Evolutionary conservation across 495 filamentous ascomycete species (phyloP).

Genomic region (Pyrenula aspistea): DNA sequence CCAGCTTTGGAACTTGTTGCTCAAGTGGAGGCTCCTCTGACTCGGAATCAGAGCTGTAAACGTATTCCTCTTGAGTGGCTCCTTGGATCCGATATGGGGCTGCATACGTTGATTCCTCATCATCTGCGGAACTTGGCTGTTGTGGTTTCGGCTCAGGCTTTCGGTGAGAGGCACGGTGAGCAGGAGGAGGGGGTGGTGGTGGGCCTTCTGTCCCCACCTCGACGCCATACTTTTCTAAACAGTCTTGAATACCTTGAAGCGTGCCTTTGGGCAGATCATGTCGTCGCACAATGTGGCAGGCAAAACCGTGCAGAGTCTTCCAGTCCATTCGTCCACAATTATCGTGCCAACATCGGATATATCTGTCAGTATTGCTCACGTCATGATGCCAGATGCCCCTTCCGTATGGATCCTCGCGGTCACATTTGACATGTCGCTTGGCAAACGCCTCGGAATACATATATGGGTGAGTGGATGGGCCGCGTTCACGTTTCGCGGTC

Average conservation of each 20-base stretch:
- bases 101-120: background rate
- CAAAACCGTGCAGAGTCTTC: background rate
- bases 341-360: background rate
- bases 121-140: background rate
- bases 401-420: background rate
- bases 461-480: background rate
- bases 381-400: background rate
- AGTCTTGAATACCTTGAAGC: background rate
- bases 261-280: slow-evolving; percentile 1
- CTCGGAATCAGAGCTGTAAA: background rate
- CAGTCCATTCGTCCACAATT: background rate
- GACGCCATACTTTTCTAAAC: background rate
- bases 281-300: background rate
- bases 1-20: background rate
- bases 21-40: background rate
- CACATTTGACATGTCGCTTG: background rate
- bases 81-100: background rate
- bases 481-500: background rate
- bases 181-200: background rate
- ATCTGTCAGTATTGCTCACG: background rate
- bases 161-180: background rate
- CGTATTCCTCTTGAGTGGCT: background rate
- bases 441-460: background rate
- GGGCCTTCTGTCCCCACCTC: background rate
- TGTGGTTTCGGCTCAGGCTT: background rate